phyloP scores from a whole-genome alignment of 2,329 filamentous ascomycete genomes.

The Penicillium sp. region DNA sequence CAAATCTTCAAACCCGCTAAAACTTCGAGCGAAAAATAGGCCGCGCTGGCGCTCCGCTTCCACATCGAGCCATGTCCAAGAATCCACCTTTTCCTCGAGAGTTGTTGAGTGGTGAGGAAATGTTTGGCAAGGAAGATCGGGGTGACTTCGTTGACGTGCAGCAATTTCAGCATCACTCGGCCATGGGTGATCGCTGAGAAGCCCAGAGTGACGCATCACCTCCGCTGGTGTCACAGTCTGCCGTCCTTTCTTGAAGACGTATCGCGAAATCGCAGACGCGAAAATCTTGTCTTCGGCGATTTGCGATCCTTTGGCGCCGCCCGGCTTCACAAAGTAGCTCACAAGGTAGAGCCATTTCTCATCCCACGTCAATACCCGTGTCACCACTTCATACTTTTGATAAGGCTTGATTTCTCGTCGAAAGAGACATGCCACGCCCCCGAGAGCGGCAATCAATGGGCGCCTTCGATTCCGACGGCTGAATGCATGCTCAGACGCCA shows the following conservation, averaged over 20 bases:
- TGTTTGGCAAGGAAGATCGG: background rate
- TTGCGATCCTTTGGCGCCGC: background rate
- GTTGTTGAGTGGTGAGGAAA: background rate
- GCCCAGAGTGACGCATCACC: background rate
- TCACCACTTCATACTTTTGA: background rate
- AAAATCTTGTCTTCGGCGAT: background rate
- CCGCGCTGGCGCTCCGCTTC: constrained; percentile 1
- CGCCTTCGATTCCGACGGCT: background rate
- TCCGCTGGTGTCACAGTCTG: constrained; percentile 1
- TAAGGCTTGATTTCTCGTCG: constrained; percentile 3
- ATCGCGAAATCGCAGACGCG: constrained; percentile 1
- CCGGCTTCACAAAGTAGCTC: constrained; percentile 2
- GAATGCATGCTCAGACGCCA: background rate
- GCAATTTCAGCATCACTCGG: background rate
- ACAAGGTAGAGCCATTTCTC: constrained; percentile 6
- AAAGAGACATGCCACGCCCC: constrained; percentile 2
- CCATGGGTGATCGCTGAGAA: background rate
- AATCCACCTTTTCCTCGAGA: background rate
- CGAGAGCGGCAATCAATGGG: constrained; percentile 1
- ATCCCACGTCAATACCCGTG: constrained; percentile 5
- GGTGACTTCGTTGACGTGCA: too few species aligned
- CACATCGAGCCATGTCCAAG: constrained; percentile 1
- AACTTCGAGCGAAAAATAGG: background rate
- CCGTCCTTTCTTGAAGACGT: constrained; percentile 3
- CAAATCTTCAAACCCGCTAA: background rate